Percentiles rank a stretch among this genome's conserved stretches.
These are phyloP conservation scores for Paramecium caudatum DNA, from an alignment of 73 alveolate genomes.

Conservation along the genomic window DNA sequence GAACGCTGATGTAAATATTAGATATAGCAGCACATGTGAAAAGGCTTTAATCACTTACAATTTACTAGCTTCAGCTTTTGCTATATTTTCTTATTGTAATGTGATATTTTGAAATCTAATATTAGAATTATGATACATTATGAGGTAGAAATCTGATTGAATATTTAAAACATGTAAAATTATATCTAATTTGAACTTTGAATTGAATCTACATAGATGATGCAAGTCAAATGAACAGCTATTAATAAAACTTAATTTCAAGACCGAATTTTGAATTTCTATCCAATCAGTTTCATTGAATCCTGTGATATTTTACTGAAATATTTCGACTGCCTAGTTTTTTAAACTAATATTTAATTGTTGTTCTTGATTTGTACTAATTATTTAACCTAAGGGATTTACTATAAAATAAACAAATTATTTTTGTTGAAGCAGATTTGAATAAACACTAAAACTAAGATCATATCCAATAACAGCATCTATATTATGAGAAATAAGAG, in stretches of 20 bases:
- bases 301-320: not conserved
- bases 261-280: not conserved
- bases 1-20: not conserved
- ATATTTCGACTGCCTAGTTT: not conserved
- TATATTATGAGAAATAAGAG: not conserved
- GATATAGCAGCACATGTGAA: not conserved
- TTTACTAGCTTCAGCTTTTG: not conserved
- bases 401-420: not conserved
- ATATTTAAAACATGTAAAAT: not conserved
- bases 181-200: not conserved
- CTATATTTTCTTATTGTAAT: not conserved
- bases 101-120: not conserved
- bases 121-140: not conserved
- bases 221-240: not conserved
- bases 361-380: not conserved
- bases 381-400: constrained; percentile 1
- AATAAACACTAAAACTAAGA: not conserved
- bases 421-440: not conserved
- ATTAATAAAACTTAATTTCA: not conserved
- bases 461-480: constrained; percentile 3
- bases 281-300: not conserved
- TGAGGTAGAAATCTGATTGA: not conserved
- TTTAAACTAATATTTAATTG: not conserved
- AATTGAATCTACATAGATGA: constrained; percentile 11
- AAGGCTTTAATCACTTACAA: not conserved